phyloP scores from a whole-genome alignment of 306 rosid species.

The Quercus berberidifolia region DNA sequence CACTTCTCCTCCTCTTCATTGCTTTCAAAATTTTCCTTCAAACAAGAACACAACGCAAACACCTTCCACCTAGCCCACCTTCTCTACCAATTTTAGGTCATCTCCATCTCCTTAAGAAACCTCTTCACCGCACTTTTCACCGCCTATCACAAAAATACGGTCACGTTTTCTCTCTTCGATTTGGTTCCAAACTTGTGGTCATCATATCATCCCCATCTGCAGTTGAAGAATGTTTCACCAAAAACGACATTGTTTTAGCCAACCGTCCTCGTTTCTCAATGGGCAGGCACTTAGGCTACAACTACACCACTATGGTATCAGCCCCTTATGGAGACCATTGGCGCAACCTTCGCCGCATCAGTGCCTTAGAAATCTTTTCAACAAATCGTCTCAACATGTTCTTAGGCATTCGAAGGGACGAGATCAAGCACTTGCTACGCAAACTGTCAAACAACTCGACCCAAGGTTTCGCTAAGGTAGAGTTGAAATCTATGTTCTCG shows the following conservation, averaged over 20 bases:
- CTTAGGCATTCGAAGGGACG: constrained; percentile 31
- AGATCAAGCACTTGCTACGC: constrained; percentile 29
- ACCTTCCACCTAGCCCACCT: constrained; percentile 54
- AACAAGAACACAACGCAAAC: constrained; percentile 8
- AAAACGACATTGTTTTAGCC: constrained; percentile 53
- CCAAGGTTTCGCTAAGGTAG: constrained; percentile 24
- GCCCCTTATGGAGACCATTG: constrained; percentile 70
- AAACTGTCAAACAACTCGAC: constrained; percentile 13
- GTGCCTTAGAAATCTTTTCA: constrained; percentile 56
- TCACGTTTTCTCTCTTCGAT: constrained; percentile 21
- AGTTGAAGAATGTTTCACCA: constrained; percentile 64
- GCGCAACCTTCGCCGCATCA: constrained; percentile 72
- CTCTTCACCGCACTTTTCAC: constrained; percentile 28
- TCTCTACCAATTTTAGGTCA: constrained; percentile 57
- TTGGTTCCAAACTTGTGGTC: constrained; percentile 27
- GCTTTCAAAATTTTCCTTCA: constrained; percentile 21
- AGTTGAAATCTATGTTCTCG: constrained; percentile 26
- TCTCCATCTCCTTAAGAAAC: constrained; percentile 41
- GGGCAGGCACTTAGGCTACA: constrained; percentile 39
- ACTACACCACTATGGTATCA: constrained; percentile 24
- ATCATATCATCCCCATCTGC: constrained; percentile 46
- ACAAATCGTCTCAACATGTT: constrained; percentile 26
- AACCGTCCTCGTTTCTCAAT: constrained; percentile 30
- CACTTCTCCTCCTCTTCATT: constrained; percentile 6
- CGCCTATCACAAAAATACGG: constrained; percentile 44